Percentiles rank a stretch among this genome's conserved stretches.
Evolutionary conservation across 1,284 basidiomycete species (phyloP).

Genomic region (Microbotryum violaceum): DNA sequence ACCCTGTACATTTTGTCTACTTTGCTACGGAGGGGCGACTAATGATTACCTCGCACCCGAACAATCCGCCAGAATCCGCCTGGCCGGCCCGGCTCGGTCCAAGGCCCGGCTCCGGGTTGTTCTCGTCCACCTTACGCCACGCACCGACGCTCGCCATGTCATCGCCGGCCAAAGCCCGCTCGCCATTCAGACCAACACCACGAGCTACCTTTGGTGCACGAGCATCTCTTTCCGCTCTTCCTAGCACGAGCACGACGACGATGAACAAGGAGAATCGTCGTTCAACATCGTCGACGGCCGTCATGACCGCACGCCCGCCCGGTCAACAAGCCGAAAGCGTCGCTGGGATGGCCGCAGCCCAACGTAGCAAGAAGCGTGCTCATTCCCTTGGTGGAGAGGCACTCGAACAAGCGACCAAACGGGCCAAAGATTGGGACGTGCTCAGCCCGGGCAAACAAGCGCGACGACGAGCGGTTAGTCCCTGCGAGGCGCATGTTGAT

Average conservation of each 20-base stretch:
- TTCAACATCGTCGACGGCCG: slow-evolving; percentile 12
- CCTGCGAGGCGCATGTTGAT: neutral
- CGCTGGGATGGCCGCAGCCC: neutral
- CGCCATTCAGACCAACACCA: too few relatives aligned
- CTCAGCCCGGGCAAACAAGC: slow-evolving; percentile 20
- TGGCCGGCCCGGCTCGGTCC: too few relatives aligned
- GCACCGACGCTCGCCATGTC: too few relatives aligned
- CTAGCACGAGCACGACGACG: neutral
- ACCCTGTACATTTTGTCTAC: too few relatives aligned
- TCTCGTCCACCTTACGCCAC: too few relatives aligned
- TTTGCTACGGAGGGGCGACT: too few relatives aligned
- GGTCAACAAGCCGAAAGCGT: neutral
- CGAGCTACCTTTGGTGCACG: neutral
- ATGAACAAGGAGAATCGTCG: slow-evolving; percentile 18
- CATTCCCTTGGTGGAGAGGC: slow-evolving; percentile 30
- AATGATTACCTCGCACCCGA: too few relatives aligned
- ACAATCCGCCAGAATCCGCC: too few relatives aligned
- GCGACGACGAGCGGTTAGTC: slow-evolving; percentile 15
- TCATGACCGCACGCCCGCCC: neutral
- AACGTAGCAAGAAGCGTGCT: slow-evolving; percentile 26
- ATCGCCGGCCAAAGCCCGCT: too few relatives aligned
- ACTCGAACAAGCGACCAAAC: slow-evolving; percentile 17
- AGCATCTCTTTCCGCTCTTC: slow-evolving; percentile 12
- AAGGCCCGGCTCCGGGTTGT: too few relatives aligned
- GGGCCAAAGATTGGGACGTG: slow-evolving; percentile 9